Conservation (phyloP, 805 yeast genomes). For the Candida tibetensis region DNA sequence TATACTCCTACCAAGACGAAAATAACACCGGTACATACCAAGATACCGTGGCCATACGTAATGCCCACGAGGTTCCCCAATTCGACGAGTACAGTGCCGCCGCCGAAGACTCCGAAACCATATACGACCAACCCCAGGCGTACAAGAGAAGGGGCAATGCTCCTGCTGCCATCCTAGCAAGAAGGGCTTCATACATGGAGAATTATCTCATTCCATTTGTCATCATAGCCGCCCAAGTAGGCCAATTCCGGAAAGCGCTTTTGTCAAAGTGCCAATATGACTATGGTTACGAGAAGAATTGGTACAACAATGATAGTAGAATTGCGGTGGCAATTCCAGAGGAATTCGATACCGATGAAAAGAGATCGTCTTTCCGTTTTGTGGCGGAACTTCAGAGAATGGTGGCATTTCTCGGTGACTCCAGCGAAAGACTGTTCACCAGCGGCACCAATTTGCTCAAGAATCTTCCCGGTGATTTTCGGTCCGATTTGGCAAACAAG, state of each 20-base stretch:
- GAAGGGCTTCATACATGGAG: slow-evolving; percentile 15
- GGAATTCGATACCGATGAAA: slow-evolving; percentile 3
- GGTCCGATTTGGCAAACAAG: slow-evolving; percentile 14
- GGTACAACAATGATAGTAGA: slow-evolving; percentile 16
- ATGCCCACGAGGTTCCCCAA: slow-evolving; percentile 33
- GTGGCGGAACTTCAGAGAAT: slow-evolving; percentile 23
- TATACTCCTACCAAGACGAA: neutral
- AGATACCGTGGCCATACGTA: slow-evolving; percentile 25
- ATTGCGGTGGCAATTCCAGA: slow-evolving; percentile 8
- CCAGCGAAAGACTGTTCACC: slow-evolving; percentile 21
- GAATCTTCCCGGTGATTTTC: slow-evolving; percentile 19
- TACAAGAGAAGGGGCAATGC: slow-evolving; percentile 1
- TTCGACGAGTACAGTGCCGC: slow-evolving; percentile 7
- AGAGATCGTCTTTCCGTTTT: slow-evolving; percentile 10
- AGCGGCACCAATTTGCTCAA: slow-evolving; percentile 17
- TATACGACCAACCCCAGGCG: slow-evolving; percentile 3
- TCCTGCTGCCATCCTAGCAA: slow-evolving; percentile 18
- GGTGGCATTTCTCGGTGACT: slow-evolving; percentile 17
- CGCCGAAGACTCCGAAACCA: neutral
- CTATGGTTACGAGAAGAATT: slow-evolving; percentile 15
- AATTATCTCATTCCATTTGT: slow-evolving; percentile 30
- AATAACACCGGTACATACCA: neutral
- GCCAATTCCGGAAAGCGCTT: slow-evolving; percentile 16
- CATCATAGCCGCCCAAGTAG: slow-evolving; percentile 24
- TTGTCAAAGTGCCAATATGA: slow-evolving; percentile 10